Evolutionary conservation across 1,284 basidiomycete species (phyloP), one percentile per base, ranked within the genome.

Genomic region (Trichosporon sp.): DNA sequence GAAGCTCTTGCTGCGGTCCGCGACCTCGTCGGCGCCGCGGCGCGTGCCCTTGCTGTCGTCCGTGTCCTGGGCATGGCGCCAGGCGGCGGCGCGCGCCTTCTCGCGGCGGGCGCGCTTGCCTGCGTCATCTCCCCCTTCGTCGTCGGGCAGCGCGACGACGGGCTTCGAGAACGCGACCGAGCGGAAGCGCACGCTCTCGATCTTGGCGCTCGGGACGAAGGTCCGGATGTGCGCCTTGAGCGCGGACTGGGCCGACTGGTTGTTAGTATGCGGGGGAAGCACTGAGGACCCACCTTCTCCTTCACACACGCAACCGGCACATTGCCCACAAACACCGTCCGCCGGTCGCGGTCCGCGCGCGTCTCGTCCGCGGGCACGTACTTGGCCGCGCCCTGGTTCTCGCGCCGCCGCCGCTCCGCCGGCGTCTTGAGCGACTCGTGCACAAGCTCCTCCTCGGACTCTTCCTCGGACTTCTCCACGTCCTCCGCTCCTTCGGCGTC

Each of bases 241-340:
- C 47, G 53, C 25, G 12, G 35, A 58, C 53, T 60, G 68, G 21
- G 44, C 34, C 15, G 68, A 67, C 68, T 69, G 47, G 15, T 0
- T n/a, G 44, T 34, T 7, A 53, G 47, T 27, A 23, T 29, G 29
- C 15, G 32, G 0, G 4, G 11, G 2, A 18, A 63, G 18, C 31
- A 9, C 6, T 5, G 31, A n/a, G 31, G 81, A 73, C 80, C 65
- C 74, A 93, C 93, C 81, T 89, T 90, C 75, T 87, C 89, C 67
- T 91, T 90, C 18, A 89, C 89, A 8, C 91, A 88, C 5, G 91
- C 89, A 1, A 92, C 85, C 2, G 90, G 88, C 0, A 98, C 84
- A 79, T 98, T 98, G 11, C 96, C 96, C n/a, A 99, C 83, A 79
- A 98, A 99, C 65, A 98, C 85, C 1, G 95, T 97, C 31, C 95